Percentiles rank a stretch among this genome's conserved stretches.
Evolutionary conservation across 2,329 filamentous ascomycete genomes (phyloP).

Genomic region (Cladosporium oxysporum): DNA sequence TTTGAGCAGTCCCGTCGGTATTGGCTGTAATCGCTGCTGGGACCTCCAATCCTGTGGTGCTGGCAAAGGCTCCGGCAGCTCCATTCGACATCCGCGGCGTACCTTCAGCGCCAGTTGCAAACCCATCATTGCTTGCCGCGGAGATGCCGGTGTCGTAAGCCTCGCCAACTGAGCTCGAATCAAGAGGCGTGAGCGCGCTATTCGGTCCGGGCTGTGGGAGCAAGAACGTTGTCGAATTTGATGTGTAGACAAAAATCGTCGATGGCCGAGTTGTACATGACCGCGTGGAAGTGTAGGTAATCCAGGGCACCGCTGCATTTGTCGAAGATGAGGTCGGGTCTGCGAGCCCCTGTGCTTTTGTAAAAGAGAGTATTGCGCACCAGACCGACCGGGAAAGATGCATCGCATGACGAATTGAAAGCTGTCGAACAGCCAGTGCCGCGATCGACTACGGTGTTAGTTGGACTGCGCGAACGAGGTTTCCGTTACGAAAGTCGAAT

Average conservation of each 20-base stretch:
- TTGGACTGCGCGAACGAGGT: neutral
- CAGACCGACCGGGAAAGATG: neutral
- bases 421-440: neutral
- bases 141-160: neutral
- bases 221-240: neutral
- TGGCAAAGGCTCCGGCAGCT: neutral
- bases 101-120: neutral
- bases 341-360: neutral
- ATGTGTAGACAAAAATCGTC: slow-evolving; percentile 1
- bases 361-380: neutral
- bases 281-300: neutral
- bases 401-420: slow-evolving; percentile 1
- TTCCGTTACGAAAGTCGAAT: neutral
- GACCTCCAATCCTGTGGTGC: neutral
- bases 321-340: neutral
- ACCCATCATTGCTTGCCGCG: neutral
- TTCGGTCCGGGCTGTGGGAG: neutral
- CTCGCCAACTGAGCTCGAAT: neutral
- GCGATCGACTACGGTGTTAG: neutral
- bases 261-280: neutral
- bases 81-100: neutral
- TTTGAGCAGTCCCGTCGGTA: neutral
- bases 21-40: neutral
- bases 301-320: neutral
- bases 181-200: neutral